Evolutionary conservation across 1,284 basidiomycete genomes (phyloP).

Genomic region (Ustilago sp.): DNA sequence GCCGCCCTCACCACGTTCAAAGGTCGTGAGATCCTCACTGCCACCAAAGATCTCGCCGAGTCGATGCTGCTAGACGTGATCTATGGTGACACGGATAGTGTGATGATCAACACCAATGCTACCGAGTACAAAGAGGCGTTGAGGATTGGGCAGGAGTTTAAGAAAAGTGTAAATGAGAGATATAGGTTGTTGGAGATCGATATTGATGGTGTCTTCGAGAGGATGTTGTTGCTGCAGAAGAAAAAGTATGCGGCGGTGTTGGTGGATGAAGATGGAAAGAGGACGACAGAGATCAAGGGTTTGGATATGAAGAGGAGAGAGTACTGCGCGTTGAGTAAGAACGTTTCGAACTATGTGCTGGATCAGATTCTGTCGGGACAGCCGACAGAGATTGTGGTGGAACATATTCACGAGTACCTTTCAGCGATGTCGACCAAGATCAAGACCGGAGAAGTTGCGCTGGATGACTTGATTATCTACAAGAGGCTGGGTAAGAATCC

Average conservation of each 20-base stretch:
- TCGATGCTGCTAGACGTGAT: constrained; percentile 91
- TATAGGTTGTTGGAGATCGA: constrained; percentile 97
- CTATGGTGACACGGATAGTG: constrained; percentile 98
- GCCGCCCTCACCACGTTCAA: constrained; percentile 98
- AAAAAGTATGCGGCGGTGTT: constrained; percentile 99
- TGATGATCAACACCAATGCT: constrained; percentile 97
- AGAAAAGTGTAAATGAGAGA: constrained; percentile 93
- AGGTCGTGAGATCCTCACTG: constrained; percentile 95
- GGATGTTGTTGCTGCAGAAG: constrained; percentile 93
- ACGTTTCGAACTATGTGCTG: constrained; percentile 77
- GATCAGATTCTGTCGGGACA: constrained; percentile 92
- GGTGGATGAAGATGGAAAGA: constrained; percentile 61
- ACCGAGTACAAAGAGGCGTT: constrained; percentile 87
- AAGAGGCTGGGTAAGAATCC: constrained; percentile 68
- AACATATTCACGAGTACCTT: constrained; percentile 93
- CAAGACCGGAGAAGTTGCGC: constrained; percentile 79
- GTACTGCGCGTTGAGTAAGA: constrained; percentile 91
- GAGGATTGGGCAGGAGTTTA: constrained; percentile 91
- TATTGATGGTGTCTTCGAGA: constrained; percentile 91
- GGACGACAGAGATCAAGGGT: constrained; percentile 84
- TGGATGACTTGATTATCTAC: constrained; percentile 92
- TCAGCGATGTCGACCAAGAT: constrained; percentile 80
- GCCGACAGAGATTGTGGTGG: constrained; percentile 87
- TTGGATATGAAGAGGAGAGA: constrained; percentile 99
- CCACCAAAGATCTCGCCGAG: constrained; percentile 92